Conservation (phyloP, 2,329 filamentous ascomycete genomes). For the Alternaria ventricosa region DNA sequence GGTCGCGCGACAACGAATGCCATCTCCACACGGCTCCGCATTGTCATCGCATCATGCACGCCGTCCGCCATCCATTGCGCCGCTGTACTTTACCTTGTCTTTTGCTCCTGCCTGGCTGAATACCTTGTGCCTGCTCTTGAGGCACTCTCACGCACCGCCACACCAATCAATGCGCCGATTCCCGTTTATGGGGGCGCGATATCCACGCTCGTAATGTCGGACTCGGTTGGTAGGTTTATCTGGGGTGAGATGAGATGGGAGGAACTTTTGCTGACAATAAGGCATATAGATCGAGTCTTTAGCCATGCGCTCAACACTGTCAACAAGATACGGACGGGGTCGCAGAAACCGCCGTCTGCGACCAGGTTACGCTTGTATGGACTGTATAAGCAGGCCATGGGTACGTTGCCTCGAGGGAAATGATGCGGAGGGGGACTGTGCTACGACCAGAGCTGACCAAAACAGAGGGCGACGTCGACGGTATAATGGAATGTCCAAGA, state of each 20-base stretch:
- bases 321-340: conserved; percentile 95
- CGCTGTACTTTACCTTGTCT: not conserved
- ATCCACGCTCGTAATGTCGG: conserved; percentile 44
- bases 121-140: not conserved
- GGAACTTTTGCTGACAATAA: not conserved
- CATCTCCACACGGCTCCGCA: conserved; percentile 18
- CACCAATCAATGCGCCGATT: conserved; percentile 18
- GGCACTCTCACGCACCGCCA: not conserved
- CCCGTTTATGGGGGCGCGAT: conserved; percentile 24
- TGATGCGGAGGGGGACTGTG: not conserved
- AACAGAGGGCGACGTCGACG: conserved; percentile 88
- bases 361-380: conserved; percentile 94
- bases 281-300: conserved; percentile 84
- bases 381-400: conserved; percentile 98
- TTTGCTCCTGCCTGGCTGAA: conserved; percentile 4
- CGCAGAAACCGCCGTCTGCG: conserved; percentile 81
- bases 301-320: conserved; percentile 98
- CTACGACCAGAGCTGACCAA: conserved; percentile 16
- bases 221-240: conserved; percentile 48
- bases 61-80: not conserved
- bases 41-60: conserved; percentile 16
- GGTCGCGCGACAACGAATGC: conserved; percentile 11
- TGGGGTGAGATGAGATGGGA: not conserved
- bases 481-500: conserved; percentile 84
- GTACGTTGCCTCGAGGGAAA: conserved; percentile 45